These are phyloP conservation scores for Blastobotrys raffinosifermentans DNA, from an alignment of 1,139 yeast genomes.

Conservation along the genomic window DNA sequence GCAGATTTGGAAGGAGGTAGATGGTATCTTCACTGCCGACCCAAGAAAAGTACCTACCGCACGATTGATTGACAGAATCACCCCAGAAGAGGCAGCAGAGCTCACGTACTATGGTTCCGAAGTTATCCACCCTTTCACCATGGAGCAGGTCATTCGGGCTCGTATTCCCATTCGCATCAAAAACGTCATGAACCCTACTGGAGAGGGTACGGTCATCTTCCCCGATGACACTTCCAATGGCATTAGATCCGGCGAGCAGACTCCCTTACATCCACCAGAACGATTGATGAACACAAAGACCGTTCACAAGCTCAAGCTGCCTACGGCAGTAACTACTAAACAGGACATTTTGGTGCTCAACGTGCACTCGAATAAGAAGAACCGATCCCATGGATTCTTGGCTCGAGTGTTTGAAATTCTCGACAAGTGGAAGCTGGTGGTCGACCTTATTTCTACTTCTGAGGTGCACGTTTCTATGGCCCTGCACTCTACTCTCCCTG, in stretches of 20 bases:
- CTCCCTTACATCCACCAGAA: slow-evolving; percentile 94
- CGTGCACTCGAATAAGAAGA: slow-evolving; percentile 88
- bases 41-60: slow-evolving; percentile 94
- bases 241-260: slow-evolving; percentile 77
- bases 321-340: slow-evolving; percentile 96
- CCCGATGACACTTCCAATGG: slow-evolving; percentile 86
- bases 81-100: slow-evolving; percentile 98
- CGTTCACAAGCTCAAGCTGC: slow-evolving; percentile 52
- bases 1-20: slow-evolving; percentile 98
- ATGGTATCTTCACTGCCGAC: slow-evolving; percentile 97
- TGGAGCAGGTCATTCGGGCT: slow-evolving; percentile 97
- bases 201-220: slow-evolving; percentile 86
- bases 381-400: slow-evolving; percentile 88
- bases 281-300: slow-evolving; percentile 35
- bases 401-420: slow-evolving; percentile 84
- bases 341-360: slow-evolving; percentile 87
- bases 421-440: slow-evolving; percentile 80
- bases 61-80: slow-evolving; percentile 74
- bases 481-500: slow-evolving; percentile 61
- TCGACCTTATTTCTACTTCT: slow-evolving; percentile 91
- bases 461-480: slow-evolving; percentile 99
- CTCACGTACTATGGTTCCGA: slow-evolving; percentile 96
- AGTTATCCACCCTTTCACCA: slow-evolving; percentile 96
- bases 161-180: slow-evolving; percentile 94
- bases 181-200: slow-evolving; percentile 87